Percentiles rank a stretch among this genome's conserved stretches.
These are phyloP conservation scores for Petunia hybrid DNA, from an alignment of 305 asterid genomes.

Conservation along the genomic window DNA sequence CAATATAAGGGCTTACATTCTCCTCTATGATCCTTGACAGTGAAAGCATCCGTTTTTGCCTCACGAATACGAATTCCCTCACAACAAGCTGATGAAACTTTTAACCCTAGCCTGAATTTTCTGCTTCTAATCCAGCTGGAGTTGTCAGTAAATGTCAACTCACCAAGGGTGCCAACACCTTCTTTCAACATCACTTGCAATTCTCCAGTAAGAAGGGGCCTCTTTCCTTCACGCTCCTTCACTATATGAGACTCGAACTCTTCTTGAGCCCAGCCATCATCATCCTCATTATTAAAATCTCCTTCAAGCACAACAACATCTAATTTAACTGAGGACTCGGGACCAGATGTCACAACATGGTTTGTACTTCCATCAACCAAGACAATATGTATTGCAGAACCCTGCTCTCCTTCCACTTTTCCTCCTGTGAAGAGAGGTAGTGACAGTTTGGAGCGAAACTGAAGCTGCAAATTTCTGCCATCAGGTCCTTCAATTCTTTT, in stretches of 20 bases:
- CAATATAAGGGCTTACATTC: conserved; percentile 66
- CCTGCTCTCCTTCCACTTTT: conserved; percentile 93
- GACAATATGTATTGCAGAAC: conserved; percentile 79
- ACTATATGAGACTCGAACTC: conserved; percentile 89
- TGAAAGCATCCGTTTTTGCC: conserved; percentile 95
- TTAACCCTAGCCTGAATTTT: conserved; percentile 89
- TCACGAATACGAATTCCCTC: conserved; percentile 76
- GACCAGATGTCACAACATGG: conserved; percentile 76
- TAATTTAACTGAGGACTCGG: conserved; percentile 79
- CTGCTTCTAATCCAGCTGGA: conserved; percentile 99
- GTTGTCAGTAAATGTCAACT: conserved; percentile 90
- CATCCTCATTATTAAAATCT: conserved; percentile 90
- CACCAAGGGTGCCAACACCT: conserved; percentile 95
- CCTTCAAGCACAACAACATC: conserved; percentile 94
- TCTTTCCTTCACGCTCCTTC: conserved; percentile 93
- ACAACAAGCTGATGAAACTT: conserved; percentile 64
- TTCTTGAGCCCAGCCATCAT: conserved; percentile 86
- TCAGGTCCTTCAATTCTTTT: conserved; percentile 87
- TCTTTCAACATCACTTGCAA: conserved; percentile 84
- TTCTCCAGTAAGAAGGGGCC: conserved; percentile 92
- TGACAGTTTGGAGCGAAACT: conserved; percentile 86
- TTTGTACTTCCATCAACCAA: conserved; percentile 78
- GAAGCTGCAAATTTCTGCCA: conserved; percentile 89
- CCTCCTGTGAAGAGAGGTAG: conserved; percentile 97
- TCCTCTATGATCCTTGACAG: conserved; percentile 99